Evolutionary conservation across 2,329 filamentous ascomycete species (phyloP).

Genomic region (Verticillium tricorpus): DNA sequence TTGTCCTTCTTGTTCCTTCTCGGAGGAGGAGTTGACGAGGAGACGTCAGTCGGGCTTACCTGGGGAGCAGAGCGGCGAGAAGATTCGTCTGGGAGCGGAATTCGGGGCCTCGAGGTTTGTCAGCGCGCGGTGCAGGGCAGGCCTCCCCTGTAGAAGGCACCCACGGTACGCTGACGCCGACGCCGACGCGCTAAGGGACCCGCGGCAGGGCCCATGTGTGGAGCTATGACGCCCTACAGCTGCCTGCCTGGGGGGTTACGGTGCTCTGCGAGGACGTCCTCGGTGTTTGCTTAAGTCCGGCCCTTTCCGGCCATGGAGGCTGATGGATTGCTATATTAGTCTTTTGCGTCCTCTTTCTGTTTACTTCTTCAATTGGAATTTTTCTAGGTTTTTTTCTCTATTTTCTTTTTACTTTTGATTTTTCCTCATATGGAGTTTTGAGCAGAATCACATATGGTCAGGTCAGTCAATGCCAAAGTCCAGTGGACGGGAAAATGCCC

Average conservation of each 20-base stretch:
- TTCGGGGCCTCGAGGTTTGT: constrained; percentile 7
- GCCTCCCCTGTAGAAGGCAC: no score
- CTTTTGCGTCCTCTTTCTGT: no score
- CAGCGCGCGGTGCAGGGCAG: constrained; percentile 1
- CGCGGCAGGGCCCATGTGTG: background rate
- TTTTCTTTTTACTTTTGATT: background rate
- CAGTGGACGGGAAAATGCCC: no score
- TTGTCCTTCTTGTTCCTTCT: background rate
- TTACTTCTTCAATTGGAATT: no score
- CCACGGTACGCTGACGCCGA: no score
- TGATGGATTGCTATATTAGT: no score
- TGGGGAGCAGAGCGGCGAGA: background rate
- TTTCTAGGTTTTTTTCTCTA: background rate
- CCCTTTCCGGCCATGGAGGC: no score
- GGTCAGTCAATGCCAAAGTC: no score
- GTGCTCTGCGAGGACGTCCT: background rate
- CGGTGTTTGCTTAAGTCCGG: background rate
- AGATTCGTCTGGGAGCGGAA: background rate
- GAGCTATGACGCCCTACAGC: constrained; percentile 14
- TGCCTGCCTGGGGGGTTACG: background rate
- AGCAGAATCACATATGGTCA: no score
- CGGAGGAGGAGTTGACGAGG: background rate
- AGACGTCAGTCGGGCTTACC: background rate
- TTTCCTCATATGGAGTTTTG: no score
- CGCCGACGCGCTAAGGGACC: background rate